Evolutionary conservation across 768 basidiomycete species (phyloP).

Genomic region (Trametes gibbosa): DNA sequence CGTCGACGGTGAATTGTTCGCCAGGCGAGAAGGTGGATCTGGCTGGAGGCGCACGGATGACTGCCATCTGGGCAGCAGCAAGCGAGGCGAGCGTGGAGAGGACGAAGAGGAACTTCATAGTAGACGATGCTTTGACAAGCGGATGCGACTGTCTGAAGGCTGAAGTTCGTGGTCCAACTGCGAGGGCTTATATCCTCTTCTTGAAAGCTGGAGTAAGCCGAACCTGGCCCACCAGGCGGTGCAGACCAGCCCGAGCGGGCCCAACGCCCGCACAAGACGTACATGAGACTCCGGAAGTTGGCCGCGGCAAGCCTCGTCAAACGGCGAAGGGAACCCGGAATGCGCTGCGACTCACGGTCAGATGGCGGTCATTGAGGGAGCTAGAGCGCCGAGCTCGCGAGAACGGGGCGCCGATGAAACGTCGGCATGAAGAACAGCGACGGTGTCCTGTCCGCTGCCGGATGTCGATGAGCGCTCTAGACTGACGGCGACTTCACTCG

Average conservation of each 20-base stretch:
- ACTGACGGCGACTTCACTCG: no score
- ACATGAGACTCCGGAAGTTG: neutral
- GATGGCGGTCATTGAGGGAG: neutral
- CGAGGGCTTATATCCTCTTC: neutral
- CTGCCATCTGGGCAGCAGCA: neutral
- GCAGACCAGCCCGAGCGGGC: neutral
- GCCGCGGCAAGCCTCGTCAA: neutral
- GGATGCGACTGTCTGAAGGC: neutral
- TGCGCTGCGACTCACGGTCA: neutral
- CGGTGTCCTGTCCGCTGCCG: neutral
- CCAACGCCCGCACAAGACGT: neutral
- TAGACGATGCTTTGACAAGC: neutral
- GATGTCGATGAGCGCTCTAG: neutral
- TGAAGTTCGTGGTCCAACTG: neutral
- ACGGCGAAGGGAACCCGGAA: neutral
- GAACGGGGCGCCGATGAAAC: neutral
- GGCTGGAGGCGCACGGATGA: neutral
- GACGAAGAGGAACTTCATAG: neutral
- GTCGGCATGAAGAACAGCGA: neutral
- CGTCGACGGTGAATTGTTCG: conserved; percentile 30
- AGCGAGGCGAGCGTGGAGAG: neutral
- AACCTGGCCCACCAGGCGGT: conserved; percentile 3
- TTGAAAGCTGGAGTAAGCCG: neutral
- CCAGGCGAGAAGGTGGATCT: neutral
- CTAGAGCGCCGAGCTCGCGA: neutral